phyloP scores from a whole-genome alignment of 1,284 basidiomycete species.

The Apiotrichum mycotoxinovorans region DNA sequence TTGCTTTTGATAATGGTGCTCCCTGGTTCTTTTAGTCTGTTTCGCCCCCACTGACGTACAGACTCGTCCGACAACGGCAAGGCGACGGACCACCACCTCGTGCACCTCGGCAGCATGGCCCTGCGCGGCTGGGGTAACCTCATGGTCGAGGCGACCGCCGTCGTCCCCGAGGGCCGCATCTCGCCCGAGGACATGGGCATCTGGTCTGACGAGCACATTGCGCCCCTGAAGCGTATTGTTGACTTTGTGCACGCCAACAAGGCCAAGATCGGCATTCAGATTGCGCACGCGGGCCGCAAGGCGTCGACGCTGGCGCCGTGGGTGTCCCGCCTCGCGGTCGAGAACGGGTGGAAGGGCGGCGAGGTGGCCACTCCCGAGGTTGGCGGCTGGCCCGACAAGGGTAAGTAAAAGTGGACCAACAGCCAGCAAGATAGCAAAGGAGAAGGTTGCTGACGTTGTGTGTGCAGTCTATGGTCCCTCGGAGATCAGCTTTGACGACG shows the following conservation, averaged over 20 bases:
- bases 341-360: slow-evolving; percentile 41
- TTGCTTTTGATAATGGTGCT: too few species aligned
- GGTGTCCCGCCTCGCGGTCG: slow-evolving; percentile 47
- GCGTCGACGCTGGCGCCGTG: slow-evolving; percentile 63
- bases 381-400: slow-evolving; percentile 69
- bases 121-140: slow-evolving; percentile 58
- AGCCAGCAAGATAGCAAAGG: neutral
- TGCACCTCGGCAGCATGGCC: slow-evolving; percentile 61
- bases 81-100: slow-evolving; percentile 73
- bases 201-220: slow-evolving; percentile 72
- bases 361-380: slow-evolving; percentile 51
- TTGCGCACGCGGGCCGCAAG: slow-evolving; percentile 74
- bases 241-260: slow-evolving; percentile 70
- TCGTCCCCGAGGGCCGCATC: slow-evolving; percentile 70
- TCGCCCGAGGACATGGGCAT: slow-evolving; percentile 58
- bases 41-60: neutral
- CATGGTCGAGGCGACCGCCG: slow-evolving; percentile 65
- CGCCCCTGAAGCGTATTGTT: slow-evolving; percentile 64
- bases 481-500: slow-evolving; percentile 56
- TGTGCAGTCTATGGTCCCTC: slow-evolving; percentile 54
- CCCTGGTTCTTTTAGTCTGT: neutral
- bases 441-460: slow-evolving; percentile 20
- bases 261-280: slow-evolving; percentile 68
- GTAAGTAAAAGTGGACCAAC: slow-evolving; percentile 30
- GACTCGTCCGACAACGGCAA: slow-evolving; percentile 66